Conservation (phyloP, 441 rosid species). For the Erysimum cheiri region DNA sequence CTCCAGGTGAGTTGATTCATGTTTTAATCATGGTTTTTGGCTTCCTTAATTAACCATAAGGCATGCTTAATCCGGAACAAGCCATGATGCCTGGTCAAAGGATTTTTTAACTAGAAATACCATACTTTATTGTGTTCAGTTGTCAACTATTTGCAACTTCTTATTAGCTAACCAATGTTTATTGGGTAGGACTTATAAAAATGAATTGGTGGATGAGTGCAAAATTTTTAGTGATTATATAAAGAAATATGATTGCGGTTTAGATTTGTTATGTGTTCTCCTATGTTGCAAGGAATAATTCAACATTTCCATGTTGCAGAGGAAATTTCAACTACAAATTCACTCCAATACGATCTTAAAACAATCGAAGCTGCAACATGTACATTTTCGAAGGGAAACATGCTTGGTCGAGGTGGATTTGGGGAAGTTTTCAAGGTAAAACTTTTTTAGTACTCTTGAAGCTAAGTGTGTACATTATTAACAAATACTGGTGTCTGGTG, state of each 20-base stretch:
- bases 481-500: background rate
- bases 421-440: constrained; percentile 53
- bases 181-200: too few relatives aligned
- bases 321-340: background rate
- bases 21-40: background rate
- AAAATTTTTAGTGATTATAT: background rate
- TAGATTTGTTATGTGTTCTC: fast-evolving
- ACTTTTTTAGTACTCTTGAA: background rate
- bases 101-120: too few relatives aligned
- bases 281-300: background rate
- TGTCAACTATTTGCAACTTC: fast-evolving
- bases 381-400: constrained; percentile 44
- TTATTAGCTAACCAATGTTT: background rate
- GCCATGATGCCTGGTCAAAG: background rate
- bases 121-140: too few relatives aligned
- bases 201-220: background rate
- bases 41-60: too few relatives aligned
- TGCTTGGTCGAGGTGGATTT: constrained; percentile 54
- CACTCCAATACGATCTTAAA: constrained; percentile 40
- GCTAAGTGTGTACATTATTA: background rate
- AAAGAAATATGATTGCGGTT: background rate
- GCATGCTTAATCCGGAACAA: background rate
- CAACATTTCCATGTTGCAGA: background rate
- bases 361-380: constrained; percentile 44
- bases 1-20: background rate